Conservation (phyloP, 768 basidiomycete genomes). For the Neoboletus brunneissimus region DNA sequence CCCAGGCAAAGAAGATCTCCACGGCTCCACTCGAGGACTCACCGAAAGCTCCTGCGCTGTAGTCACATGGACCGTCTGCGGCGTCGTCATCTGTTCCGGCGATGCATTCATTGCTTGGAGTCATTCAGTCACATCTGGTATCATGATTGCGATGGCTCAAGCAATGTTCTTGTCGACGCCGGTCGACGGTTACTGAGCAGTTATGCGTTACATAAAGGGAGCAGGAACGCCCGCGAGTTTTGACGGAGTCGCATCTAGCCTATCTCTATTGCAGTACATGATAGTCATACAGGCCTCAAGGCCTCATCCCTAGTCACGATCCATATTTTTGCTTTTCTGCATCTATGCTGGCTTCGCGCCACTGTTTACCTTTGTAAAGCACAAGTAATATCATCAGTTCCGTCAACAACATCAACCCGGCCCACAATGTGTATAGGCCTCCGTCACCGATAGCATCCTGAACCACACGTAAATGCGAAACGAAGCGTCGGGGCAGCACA, state of each 20-base stretch:
- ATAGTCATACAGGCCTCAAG: background rate
- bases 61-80: conserved; percentile 70
- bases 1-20: conserved; percentile 54
- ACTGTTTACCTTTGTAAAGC: conserved; percentile 55
- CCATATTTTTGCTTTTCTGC: conserved; percentile 33
- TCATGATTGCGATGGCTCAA: too few species aligned
- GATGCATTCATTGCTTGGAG: too few species aligned
- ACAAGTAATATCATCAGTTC: conserved; percentile 59
- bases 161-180: too few species aligned
- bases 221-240: background rate
- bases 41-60: conserved; percentile 74
- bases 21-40: conserved; percentile 43
- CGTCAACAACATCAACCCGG: conserved; percentile 51
- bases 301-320: background rate
- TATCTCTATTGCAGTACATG: background rate
- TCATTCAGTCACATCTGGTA: too few species aligned
- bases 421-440: conserved; percentile 71
- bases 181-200: too few species aligned
- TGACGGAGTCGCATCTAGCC: background rate
- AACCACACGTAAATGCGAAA: background rate
- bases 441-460: conserved; percentile 77
- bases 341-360: conserved; percentile 53
- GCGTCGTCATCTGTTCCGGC: too few species aligned
- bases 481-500: background rate
- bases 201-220: too few species aligned